Evolutionary conservation across 176 grass and related monocot species (phyloP).

Genomic region (Eleusine indica): DNA sequence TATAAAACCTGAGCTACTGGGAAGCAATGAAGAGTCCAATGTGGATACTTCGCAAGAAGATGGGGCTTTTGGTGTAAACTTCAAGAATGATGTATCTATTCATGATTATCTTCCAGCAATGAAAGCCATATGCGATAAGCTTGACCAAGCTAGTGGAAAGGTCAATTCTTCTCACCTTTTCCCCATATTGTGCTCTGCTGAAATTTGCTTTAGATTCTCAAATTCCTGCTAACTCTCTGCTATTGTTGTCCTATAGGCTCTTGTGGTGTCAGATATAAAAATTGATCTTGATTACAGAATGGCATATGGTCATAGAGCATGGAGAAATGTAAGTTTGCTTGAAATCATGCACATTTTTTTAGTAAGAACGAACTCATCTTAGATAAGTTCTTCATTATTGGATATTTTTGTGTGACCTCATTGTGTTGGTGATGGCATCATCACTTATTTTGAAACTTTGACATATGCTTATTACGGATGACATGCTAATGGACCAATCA

Average conservation of each 20-base stretch:
- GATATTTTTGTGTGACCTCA: neutral
- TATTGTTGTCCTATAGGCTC: slow-evolving; percentile 62
- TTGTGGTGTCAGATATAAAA: slow-evolving; percentile 90
- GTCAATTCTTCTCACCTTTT: slow-evolving; percentile 31
- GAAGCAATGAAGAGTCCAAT: slow-evolving; percentile 39
- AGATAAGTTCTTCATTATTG: neutral
- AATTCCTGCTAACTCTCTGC: slow-evolving; percentile 42
- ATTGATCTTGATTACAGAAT: slow-evolving; percentile 77
- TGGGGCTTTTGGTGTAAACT: slow-evolving; percentile 42
- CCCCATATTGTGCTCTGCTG: slow-evolving; percentile 23
- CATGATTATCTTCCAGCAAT: slow-evolving; percentile 89
- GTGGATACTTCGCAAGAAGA: slow-evolving; percentile 49
- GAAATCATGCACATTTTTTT: neutral
- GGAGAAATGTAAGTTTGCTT: slow-evolving; percentile 80
- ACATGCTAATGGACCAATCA: neutral
- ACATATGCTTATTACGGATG: neutral
- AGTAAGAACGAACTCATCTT: too few relatives aligned
- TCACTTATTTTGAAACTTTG: neutral
- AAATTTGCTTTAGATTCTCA: slow-evolving; percentile 16
- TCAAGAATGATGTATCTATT: slow-evolving; percentile 67
- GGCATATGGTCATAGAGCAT: slow-evolving; percentile 78
- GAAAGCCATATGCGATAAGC: slow-evolving; percentile 95
- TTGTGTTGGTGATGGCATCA: neutral
- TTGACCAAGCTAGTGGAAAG: slow-evolving; percentile 88
- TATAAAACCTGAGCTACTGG: slow-evolving; percentile 64